Conservation (phyloP, 371 early-diverging fungal species). For the Apophysomyces ossiformis region DNA sequence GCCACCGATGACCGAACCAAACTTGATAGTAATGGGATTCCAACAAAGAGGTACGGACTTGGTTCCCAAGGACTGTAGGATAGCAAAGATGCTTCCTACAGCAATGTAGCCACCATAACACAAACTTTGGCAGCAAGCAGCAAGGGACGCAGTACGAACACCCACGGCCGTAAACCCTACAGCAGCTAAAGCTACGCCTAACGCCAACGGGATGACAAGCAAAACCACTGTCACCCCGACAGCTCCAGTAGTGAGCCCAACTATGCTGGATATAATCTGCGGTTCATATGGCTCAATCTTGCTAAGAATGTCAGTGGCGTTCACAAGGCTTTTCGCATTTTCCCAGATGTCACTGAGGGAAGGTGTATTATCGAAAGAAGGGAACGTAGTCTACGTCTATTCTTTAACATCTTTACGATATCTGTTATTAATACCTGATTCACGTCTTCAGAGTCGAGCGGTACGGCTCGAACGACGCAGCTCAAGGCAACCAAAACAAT, state of each 20-base stretch:
- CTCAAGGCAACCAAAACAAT: too few species aligned
- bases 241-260: not conserved
- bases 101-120: not conserved
- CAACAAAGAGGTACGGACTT: not conserved
- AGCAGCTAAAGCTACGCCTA: not conserved
- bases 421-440: too few species aligned
- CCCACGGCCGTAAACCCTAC: not conserved
- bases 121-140: slow-evolving; percentile 1
- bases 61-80: not conserved
- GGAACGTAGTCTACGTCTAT: too few species aligned
- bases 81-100: not conserved
- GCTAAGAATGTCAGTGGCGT: not conserved
- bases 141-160: not conserved
- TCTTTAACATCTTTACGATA: too few species aligned
- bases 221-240: not conserved
- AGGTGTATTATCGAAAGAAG: too few species aligned
- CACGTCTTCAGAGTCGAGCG: too few species aligned
- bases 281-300: not conserved
- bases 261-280: not conserved
- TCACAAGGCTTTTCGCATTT: too few species aligned
- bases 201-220: not conserved
- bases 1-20: not conserved
- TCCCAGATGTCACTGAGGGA: too few species aligned
- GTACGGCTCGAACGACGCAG: too few species aligned
- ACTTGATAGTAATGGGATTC: not conserved